Base-by-base conservation (phyloP, 2,329 filamentous ascomycete genomes). In the Cercospora zeae-maydis region DNA sequence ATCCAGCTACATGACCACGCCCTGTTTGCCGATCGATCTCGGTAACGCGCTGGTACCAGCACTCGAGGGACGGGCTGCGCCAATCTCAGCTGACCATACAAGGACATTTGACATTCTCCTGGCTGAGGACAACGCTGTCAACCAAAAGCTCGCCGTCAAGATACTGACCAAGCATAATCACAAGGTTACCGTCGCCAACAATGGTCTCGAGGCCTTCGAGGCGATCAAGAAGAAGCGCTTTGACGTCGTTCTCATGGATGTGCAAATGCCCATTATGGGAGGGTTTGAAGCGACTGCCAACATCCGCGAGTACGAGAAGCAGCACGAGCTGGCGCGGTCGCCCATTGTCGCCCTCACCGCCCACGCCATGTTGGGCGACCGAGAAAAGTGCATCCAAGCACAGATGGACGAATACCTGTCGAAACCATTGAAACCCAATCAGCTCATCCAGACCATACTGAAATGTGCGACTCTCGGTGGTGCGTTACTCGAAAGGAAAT, bases 261-360 rank as follows among this genome's bases (percentile, higher is more conserved):
- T 99, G 16, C 95, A 98, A 76, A 99, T 99, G 95, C 95, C 95
- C n/a, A 90, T 98, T 72, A 98, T 98, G 93, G 95, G 95, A 75
- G 95, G 95, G 49, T 98, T 99, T 75, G 95, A 99, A 78, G 93
- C 95, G 13, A 99, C 95, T 4, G 91, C 88, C 69, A 96, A 96
- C 81, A 99, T 99, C 69, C 87, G 95, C 72, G 92, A 97, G 76
- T 98, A 93, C 76, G 95, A 99, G 77, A 87, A 89, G 64, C 90
- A 88, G 67, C 86, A 91, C 69, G 88, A 88, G 60, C 84, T 91
- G 34, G 87, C 91, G 62, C 86, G 93, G 58, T 96, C 93, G 10
- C 95, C 95, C 13, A 97, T 99, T 73, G 96, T 99, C 72, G 95
- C 95, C 1, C 84, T 99, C 49, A 99, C 95, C 11, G 95, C 95